A percentile compares a stretch with the other conserved stretches of the same genome.
These are phyloP conservation scores for Ophiognomonia clavigignenti-juglandacearum DNA, from an alignment of 2,329 filamentous ascomycete genomes.

Conservation along the genomic window DNA sequence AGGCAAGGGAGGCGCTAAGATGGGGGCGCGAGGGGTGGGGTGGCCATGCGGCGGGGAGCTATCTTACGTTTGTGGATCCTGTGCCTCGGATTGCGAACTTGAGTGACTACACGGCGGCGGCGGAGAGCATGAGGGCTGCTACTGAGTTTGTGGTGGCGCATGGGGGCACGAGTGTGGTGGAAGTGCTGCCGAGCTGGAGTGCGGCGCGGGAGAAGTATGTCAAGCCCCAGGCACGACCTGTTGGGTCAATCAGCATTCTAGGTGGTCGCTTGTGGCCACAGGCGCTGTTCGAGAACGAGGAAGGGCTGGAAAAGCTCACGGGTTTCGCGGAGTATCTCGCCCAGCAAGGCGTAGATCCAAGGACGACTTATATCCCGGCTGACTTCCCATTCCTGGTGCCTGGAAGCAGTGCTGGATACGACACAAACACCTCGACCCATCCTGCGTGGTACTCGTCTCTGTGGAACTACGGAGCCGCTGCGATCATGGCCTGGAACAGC, in stretches of 20 bases:
- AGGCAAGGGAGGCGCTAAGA: background rate
- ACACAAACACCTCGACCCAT: background rate
- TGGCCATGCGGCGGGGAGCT: constrained; percentile 1
- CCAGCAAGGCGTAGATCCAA: background rate
- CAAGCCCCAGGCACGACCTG: constrained; percentile 2
- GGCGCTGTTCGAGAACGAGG: background rate
- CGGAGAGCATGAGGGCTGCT: background rate
- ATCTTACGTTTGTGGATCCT: constrained; percentile 5
- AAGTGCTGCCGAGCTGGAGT: background rate
- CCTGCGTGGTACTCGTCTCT: background rate
- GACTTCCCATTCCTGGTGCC: constrained; percentile 2
- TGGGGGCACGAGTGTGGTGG: constrained; percentile 1
- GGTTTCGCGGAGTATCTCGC: background rate
- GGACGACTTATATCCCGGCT: background rate
- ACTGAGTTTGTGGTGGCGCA: constrained; percentile 3
- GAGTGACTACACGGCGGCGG: background rate
- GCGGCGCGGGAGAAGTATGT: constrained; percentile 1
- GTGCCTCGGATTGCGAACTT: constrained; percentile 1
- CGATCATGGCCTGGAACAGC: background rate
- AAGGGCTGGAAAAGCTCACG: background rate
- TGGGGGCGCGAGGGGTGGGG: constrained; percentile 3
- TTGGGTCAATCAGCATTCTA: background rate
- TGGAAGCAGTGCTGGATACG: background rate
- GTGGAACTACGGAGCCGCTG: background rate
- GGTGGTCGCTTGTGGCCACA: constrained; percentile 3